These are phyloP conservation scores for Mariannaea elegans DNA, from an alignment of 2,329 filamentous ascomycete species.

Conservation along the genomic window DNA sequence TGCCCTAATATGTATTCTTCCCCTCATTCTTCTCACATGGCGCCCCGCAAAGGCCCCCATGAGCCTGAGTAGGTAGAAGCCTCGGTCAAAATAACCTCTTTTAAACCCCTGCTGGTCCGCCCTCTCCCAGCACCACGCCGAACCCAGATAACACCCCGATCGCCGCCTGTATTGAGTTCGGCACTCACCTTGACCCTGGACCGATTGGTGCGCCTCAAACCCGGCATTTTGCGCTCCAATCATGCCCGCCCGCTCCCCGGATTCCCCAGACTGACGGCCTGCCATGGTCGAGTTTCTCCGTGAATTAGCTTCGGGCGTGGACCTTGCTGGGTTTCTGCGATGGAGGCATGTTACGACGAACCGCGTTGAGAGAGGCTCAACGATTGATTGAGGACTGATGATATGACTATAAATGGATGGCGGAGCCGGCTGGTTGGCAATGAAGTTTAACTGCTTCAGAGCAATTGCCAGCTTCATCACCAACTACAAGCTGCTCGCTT, in stretches of 20 bases:
- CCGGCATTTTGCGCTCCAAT: constrained; percentile 21
- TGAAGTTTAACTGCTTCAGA: constrained; percentile 1
- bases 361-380: background rate
- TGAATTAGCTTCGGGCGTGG: constrained; percentile 1
- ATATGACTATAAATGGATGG: constrained; percentile 14
- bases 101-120: constrained; percentile 5
- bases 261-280: constrained; percentile 18
- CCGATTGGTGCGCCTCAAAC: constrained; percentile 23
- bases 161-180: constrained; percentile 1
- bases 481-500: background rate
- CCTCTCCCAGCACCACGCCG: too few relatives aligned
- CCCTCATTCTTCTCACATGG: constrained; percentile 14
- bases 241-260: constrained; percentile 9
- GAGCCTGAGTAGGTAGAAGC: background rate
- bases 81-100: constrained; percentile 13
- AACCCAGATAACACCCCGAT: constrained; percentile 3
- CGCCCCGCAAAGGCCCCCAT: constrained; percentile 18
- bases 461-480: background rate
- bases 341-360: constrained; percentile 17
- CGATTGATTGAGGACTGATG: background rate
- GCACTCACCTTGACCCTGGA: constrained; percentile 3
- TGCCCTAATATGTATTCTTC: background rate
- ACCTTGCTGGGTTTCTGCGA: constrained; percentile 7
- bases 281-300: constrained; percentile 16
- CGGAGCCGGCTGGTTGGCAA: background rate